phyloP scores from a whole-genome alignment of 2,329 filamentous ascomycete genomes.

The Pseudogymnoascus pannorum region DNA sequence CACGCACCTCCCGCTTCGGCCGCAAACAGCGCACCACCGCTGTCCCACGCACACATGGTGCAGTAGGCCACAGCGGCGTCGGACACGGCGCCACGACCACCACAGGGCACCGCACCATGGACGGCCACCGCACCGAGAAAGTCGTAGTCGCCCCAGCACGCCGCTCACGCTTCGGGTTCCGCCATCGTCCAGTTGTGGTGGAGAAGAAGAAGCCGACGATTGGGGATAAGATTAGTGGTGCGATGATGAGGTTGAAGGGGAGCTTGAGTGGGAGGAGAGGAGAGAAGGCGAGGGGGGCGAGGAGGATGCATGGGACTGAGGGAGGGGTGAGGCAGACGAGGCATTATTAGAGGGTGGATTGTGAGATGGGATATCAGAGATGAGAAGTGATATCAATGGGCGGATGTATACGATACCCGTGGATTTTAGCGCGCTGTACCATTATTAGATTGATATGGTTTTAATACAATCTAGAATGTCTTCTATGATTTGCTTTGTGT shows the following conservation, averaged over 20 bases:
- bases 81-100: background rate
- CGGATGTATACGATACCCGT: background rate
- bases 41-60: background rate
- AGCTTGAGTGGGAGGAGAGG: conserved; percentile 57
- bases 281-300: conserved; percentile 61
- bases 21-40: background rate
- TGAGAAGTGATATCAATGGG: background rate
- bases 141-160: background rate
- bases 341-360: conserved; percentile 20
- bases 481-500: background rate
- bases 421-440: background rate
- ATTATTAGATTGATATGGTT: background rate
- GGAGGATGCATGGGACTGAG: conserved; percentile 68
- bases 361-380: background rate
- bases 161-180: conserved; percentile 24
- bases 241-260: conserved; percentile 66
- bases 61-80: background rate
- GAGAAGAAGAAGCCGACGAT: conserved; percentile 61
- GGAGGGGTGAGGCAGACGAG: conserved; percentile 45
- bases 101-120: background rate
- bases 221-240: conserved; percentile 72
- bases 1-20: background rate
- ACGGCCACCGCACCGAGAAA: background rate
- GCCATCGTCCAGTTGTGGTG: conserved; percentile 44
- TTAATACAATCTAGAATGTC: background rate